Conservation (phyloP, 768 basidiomycete species). For the Pholiota conissans region DNA sequence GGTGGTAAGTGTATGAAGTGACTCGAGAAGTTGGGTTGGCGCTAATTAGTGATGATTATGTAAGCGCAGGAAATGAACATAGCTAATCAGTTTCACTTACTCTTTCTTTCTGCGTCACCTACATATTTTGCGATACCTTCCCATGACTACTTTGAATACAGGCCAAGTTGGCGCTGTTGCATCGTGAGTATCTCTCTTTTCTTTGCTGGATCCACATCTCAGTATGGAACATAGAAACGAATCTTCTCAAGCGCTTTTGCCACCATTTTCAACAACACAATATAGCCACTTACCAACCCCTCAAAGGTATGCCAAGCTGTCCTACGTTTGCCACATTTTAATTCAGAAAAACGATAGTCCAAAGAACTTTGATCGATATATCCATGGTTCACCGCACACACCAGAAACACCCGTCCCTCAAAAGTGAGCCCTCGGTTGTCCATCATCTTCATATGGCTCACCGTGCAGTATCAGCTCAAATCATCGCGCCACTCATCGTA, state of each 20-base stretch:
- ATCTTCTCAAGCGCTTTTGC: constrained; percentile 20
- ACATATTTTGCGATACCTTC: not conserved
- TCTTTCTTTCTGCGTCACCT: not conserved
- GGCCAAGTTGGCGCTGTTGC: not conserved
- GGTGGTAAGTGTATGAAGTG: constrained; percentile 22
- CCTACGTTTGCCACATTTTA: not conserved
- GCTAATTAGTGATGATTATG: constrained; percentile 22
- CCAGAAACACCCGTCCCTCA: constrained; percentile 24
- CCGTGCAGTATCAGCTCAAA: not conserved
- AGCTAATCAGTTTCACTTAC: constrained; percentile 8
- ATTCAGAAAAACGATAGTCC: constrained; percentile 14
- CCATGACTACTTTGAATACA: not conserved
- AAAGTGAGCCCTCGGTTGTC: constrained; percentile 4
- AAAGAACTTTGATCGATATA: constrained; percentile 22
- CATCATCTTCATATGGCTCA: not conserved
- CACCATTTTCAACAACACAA: constrained; percentile 22
- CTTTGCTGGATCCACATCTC: not conserved
- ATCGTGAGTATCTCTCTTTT: not conserved
- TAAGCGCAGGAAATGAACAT: constrained; percentile 25
- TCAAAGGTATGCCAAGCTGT: constrained; percentile 19
- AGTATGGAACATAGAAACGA: constrained; percentile 12
- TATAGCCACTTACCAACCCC: constrained; percentile 27
- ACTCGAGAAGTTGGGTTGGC: constrained; percentile 2
- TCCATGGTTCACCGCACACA: constrained; percentile 19
- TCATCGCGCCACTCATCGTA: constrained; percentile 6